phyloP scores from a whole-genome alignment of 805 yeast species.

The Dipodascus geniculatus region DNA sequence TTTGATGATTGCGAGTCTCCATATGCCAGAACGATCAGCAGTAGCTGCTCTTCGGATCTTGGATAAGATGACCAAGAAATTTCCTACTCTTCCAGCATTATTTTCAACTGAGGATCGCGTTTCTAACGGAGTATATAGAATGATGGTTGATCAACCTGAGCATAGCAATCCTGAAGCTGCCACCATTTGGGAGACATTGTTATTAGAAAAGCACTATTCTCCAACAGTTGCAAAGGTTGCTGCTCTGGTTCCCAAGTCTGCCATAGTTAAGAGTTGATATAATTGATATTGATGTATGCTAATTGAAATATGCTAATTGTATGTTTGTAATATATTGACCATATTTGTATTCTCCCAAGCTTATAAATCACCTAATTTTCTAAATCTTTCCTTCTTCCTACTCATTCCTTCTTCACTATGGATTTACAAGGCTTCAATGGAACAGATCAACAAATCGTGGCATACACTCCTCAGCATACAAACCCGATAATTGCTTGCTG shows the following conservation, averaged over 20 bases:
- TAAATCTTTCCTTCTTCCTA: not conserved
- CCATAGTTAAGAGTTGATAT: not conserved
- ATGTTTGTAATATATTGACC: too few species aligned
- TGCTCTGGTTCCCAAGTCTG: conserved; percentile 8
- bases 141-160: conserved; percentile 55
- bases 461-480: conserved; percentile 26
- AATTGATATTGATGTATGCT: too few species aligned
- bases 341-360: too few species aligned
- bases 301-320: too few species aligned
- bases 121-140: conserved; percentile 63
- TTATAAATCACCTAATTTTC: not conserved
- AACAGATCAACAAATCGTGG: conserved; percentile 1
- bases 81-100: conserved; percentile 60
- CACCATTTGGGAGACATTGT: conserved; percentile 75
- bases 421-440: not conserved
- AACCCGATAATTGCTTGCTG: conserved; percentile 84
- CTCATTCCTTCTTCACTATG: not conserved
- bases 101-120: conserved; percentile 84
- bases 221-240: conserved; percentile 68
- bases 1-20: conserved; percentile 50
- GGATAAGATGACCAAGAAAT: conserved; percentile 61
- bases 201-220: conserved; percentile 72
- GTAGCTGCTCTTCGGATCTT: conserved; percentile 68
- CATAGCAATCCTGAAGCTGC: conserved; percentile 82
- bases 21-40: conserved; percentile 80